These are phyloP conservation scores for Russula lepida DNA, from an alignment of 768 basidiomycete genomes.

Conservation along the genomic window DNA sequence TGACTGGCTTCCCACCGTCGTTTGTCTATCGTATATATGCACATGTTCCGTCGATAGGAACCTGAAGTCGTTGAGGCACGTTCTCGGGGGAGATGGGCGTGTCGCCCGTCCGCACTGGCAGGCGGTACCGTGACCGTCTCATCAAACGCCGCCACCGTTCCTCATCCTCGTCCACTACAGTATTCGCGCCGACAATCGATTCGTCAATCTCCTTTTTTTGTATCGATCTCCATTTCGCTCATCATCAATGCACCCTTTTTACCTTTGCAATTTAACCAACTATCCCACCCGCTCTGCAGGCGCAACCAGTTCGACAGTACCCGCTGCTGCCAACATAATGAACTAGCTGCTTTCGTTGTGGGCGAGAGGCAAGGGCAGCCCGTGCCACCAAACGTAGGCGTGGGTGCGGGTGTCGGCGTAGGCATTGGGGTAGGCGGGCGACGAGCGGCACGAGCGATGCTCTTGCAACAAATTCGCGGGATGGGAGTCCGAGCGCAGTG, in stretches of 20 bases:
- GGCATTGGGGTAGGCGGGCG: constrained; percentile 11
- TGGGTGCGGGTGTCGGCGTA: constrained; percentile 4
- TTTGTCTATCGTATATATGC: background rate
- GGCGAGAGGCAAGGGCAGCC: constrained; percentile 73
- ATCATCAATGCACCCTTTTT: background rate
- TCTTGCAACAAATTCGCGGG: constrained; percentile 61
- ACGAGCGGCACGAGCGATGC: constrained; percentile 47
- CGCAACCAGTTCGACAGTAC: constrained; percentile 59
- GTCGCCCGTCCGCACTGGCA: constrained; percentile 56
- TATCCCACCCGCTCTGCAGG: constrained; percentile 48
- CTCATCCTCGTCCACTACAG: constrained; percentile 75
- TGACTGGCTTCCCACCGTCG: constrained; percentile 7
- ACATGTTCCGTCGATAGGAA: constrained; percentile 59
- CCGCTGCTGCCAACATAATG: constrained; percentile 60
- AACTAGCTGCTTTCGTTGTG: constrained; percentile 58
- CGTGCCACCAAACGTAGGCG: constrained; percentile 26
- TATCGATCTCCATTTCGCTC: background rate
- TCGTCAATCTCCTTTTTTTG: constrained; percentile 39
- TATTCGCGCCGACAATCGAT: constrained; percentile 51
- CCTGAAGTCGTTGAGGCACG: constrained; percentile 69
- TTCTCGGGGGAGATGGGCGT: constrained; percentile 49
- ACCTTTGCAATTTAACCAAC: constrained; percentile 32
- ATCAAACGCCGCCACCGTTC: constrained; percentile 61
- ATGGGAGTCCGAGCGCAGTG: constrained; percentile 49
- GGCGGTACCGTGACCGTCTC: constrained; percentile 68